Conservation (phyloP, 1,284 basidiomycete genomes). For the Chondrostereum purpureum region DNA sequence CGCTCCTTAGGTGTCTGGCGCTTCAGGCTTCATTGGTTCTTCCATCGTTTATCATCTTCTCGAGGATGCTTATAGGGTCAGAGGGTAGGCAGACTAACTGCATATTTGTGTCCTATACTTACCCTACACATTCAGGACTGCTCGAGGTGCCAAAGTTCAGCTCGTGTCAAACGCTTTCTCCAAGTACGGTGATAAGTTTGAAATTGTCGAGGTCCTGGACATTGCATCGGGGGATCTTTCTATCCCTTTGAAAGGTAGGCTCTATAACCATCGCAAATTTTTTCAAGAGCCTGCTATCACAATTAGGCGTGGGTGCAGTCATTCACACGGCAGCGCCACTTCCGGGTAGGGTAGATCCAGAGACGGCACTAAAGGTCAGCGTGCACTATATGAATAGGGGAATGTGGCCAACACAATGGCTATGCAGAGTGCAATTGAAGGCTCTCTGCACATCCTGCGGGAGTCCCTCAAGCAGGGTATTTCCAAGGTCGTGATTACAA, state of each 20-base stretch:
- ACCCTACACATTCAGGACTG: slow-evolving; percentile 1
- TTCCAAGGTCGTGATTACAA: slow-evolving; percentile 14
- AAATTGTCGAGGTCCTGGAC: slow-evolving; percentile 7
- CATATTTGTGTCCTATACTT: neutral
- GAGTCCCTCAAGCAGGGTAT: slow-evolving; percentile 14
- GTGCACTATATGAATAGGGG: neutral
- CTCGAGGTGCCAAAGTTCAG: slow-evolving; percentile 7
- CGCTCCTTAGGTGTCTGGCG: slow-evolving; percentile 9
- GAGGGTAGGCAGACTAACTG: slow-evolving; percentile 3
- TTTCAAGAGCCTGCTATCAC: neutral
- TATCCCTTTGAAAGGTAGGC: slow-evolving; percentile 4
- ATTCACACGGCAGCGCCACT: slow-evolving; percentile 7
- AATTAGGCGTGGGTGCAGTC: slow-evolving; percentile 6
- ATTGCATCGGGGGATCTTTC: slow-evolving; percentile 7
- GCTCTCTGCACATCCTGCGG: slow-evolving; percentile 14
- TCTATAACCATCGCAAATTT: neutral
- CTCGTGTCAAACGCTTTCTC: slow-evolving; percentile 6
- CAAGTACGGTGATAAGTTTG: slow-evolving; percentile 5
- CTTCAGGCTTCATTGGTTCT: slow-evolving; percentile 9
- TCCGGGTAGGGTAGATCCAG: neutral
- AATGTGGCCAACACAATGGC: neutral
- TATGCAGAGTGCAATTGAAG: slow-evolving; percentile 12
- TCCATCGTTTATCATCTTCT: slow-evolving; percentile 9
- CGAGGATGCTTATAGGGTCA: slow-evolving; percentile 6
- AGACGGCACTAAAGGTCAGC: neutral